Base-by-base conservation (phyloP, 169 alveolate species). In the Cryptosporidium andersoni region DNA sequence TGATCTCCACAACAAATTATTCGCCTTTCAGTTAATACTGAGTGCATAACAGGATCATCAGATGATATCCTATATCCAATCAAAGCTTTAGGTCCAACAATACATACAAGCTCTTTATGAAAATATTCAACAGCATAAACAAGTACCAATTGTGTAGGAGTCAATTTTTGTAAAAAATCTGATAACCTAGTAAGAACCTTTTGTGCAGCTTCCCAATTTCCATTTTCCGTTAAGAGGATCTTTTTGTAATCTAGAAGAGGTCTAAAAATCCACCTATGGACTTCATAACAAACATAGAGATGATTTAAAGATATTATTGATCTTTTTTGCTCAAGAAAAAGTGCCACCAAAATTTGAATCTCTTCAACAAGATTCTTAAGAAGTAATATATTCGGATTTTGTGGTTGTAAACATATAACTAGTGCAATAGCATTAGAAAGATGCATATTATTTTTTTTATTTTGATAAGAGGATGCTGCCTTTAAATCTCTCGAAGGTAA, bases 191-290 rank as follows among this genome's bases (percentile, higher is more conserved):
- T 58, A 16, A 74, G 43, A 12, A 74, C 67, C 4, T 74, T 64
- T 14, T 58, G 14, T 7, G 85, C 55, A 37, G 25, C 7, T 7
- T 66, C 25, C 68, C 56, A 74, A 56, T 74, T 68, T 1, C 60
- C 39, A 40, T 74, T 60, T 0, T 55, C 85, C 3, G 16, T 11
- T 14, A 55, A 64, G 4, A 48, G 2, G 9, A 55, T 43, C 34
- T 45, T 74, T 45, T 64, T 40, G 3, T 48, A 36, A 6, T 48
- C 40, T n/a, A 25, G 12, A n/a, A 74, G 12, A 42, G 85, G 85
- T 37, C 60, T 74, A 74, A 74, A 74, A 37, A 74, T 68, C 85
- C 85, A 74, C 37, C 85, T 74, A 34, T 74, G 64, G 1, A 74
- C 39, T 45, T 74, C 74, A 34, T 47, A 9, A 60, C 40, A 40